A percentile compares a stretch with the other conserved stretches of the same genome.
phyloP scores from a whole-genome alignment of 2,329 filamentous ascomycete genomes.

The Aspergillus thermomutatus region DNA sequence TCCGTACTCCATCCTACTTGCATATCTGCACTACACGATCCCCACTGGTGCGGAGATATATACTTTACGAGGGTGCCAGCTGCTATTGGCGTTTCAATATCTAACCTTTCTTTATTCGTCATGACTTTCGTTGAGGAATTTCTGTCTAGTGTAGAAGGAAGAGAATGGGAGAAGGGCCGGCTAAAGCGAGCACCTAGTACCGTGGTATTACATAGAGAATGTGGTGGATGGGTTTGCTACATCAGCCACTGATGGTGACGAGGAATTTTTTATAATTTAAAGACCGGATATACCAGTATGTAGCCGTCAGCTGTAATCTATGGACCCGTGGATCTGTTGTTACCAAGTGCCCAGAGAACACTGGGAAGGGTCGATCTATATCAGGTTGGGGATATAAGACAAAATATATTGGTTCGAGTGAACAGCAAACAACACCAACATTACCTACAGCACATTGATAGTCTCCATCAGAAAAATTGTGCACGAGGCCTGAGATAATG shows the following conservation, averaged over 20 bases:
- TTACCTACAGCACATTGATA: not conserved
- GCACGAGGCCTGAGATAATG: not conserved
- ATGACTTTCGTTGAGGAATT: not conserved
- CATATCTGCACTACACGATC: constrained; percentile 6
- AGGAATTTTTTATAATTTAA: not conserved
- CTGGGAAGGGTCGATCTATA: not conserved
- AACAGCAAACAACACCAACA: not conserved
- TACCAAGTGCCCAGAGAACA: not conserved
- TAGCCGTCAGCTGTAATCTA: not conserved
- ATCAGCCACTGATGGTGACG: not conserved
- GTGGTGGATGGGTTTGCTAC: not conserved
- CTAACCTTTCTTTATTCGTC: not conserved
- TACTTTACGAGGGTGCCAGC: not conserved
- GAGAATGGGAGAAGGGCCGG: not conserved
- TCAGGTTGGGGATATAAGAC: not conserved
- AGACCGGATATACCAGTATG: not conserved
- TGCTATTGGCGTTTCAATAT: not conserved
- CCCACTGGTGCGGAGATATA: constrained; percentile 22
- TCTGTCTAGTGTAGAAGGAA: not conserved
- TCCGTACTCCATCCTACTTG: not conserved
- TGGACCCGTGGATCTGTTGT: not conserved
- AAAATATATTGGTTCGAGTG: not conserved
- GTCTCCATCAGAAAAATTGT: not conserved
- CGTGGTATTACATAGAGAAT: not conserved
- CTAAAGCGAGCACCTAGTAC: not conserved